Base-by-base conservation (phyloP, 2,329 filamentous ascomycete species). In the Penicillium occitanis region DNA sequence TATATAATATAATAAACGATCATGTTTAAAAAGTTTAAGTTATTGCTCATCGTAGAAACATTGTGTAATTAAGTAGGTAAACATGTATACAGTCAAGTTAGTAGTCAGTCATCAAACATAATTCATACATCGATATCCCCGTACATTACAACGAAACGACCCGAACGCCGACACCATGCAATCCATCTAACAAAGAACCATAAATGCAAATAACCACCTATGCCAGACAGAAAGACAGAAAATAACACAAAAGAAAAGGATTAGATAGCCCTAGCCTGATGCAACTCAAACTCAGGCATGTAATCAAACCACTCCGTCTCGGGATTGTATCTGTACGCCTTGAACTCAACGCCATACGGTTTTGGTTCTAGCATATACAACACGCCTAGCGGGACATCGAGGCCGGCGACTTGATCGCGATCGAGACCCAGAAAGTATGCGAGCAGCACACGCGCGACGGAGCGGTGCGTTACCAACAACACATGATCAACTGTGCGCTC, bases 401-500 rank as follows among this genome's bases (percentile, higher is more conserved):
- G 86, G 72, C 97, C 92, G 13, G 95, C 94, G 68, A 99, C 96
- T 73, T 97, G 91, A 69, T 97, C 90, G 42, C 93, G 86, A 60
- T 91, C 93, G 63, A 98, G 83, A 67, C 96, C 93, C 82, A 95
- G 93, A 80, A 99, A 99, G 79, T 99, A 99, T 1, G 94, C 93
- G 79, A 99, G 89, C 67, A 99, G 83, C 5, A 99, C 94, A 37
- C 95, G 88, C 65, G 92, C 94, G 46, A 98, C 90, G 3, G 92
- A 96, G 37, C 95, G 91, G 77, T 98, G 95, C 40, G 92, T 93
- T 71, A 98, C 91, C 71, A 99, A 89, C 68, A 98, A 84, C 63
- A 96, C 89, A 78, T 98, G 94, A 73, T 99, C 95, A 35, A 92
- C 96, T 84, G 97, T 98, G 68, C 95, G 90, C 83, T 99, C 95